These are phyloP conservation scores for Allium cepa DNA, from an alignment of 106 monocot genomes.

Conservation along the genomic window DNA sequence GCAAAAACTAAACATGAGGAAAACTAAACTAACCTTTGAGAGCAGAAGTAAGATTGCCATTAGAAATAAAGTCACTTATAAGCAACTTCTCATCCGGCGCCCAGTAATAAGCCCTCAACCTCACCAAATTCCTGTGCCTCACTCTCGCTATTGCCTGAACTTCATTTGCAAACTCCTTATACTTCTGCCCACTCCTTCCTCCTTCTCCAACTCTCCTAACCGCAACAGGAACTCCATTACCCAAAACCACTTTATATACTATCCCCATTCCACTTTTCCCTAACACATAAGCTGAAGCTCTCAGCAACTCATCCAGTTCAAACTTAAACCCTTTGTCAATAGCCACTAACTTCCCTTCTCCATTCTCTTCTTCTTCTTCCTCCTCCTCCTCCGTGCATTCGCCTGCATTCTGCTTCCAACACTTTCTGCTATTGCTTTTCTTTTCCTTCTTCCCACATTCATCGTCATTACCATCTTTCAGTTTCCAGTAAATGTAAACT, in stretches of 20 bases:
- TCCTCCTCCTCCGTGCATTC: not conserved
- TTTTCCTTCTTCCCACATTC: conserved; percentile 26
- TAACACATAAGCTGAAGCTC: conserved; percentile 89
- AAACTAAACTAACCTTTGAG: conserved; percentile 42
- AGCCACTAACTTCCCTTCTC: conserved; percentile 45
- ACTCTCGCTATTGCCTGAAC: conserved; percentile 48
- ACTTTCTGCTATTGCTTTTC: not conserved
- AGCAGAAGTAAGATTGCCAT: conserved; percentile 73
- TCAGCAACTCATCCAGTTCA: conserved; percentile 80
- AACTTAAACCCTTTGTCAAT: conserved; percentile 64
- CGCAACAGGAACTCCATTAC: conserved; percentile 64
- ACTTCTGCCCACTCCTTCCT: conserved; percentile 20
- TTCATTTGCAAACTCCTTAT: conserved; percentile 81
- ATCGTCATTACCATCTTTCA: conserved; percentile 23
- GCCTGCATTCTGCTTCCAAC: not conserved
- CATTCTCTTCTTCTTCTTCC: not conserved
- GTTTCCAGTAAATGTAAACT: conserved; percentile 65
- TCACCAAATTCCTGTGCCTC: conserved; percentile 72
- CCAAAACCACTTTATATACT: conserved; percentile 95
- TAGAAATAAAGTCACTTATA: conserved; percentile 69
- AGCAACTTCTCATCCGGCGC: conserved; percentile 82
- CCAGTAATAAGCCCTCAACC: conserved; percentile 82
- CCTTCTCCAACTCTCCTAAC: conserved; percentile 58
- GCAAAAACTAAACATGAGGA: not conserved
- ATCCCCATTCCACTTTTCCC: conserved; percentile 82